Evolutionary conservation across 169 alveolate species (phyloP).

Genomic region (Cryptosporidium andersoni): DNA sequence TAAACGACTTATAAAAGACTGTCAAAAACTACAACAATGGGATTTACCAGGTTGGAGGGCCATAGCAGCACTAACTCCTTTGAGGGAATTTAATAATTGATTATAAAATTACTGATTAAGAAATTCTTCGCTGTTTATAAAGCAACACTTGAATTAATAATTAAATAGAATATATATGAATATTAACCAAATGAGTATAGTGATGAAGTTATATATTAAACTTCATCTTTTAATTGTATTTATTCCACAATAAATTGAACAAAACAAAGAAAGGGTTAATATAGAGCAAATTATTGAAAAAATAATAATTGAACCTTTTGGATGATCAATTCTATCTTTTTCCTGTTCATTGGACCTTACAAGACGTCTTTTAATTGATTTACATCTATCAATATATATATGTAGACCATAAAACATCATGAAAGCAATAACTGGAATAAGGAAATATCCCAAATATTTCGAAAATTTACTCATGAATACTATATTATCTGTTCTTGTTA

Average conservation of each 20-base stretch:
- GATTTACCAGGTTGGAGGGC: constrained; percentile 68
- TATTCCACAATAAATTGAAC: too few relatives aligned
- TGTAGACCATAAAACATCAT: constrained; percentile 24
- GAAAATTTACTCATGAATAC: background rate
- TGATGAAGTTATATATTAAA: too few relatives aligned
- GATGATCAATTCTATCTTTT: constrained; percentile 65
- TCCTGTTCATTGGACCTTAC: constrained; percentile 56
- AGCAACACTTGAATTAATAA: too few relatives aligned
- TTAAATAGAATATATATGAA: too few relatives aligned
- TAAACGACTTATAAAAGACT: constrained; percentile 27
- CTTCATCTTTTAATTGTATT: too few relatives aligned
- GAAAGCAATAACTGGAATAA: constrained; percentile 16
- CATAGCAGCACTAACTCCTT: too few relatives aligned
- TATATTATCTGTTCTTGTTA: constrained; percentile 59
- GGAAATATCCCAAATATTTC: constrained; percentile 7
- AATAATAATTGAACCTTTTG: constrained; percentile 41
- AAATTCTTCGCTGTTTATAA: too few relatives aligned
- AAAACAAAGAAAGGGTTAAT: constrained; percentile 9
- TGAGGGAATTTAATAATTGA: too few relatives aligned
- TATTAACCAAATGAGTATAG: too few relatives aligned
- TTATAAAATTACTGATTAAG: too few relatives aligned
- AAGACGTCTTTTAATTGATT: constrained; percentile 45
- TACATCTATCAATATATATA: constrained; percentile 27
- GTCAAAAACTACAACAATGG: constrained; percentile 64
- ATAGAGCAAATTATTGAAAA: constrained; percentile 40